Percentiles rank a stretch among this genome's conserved stretches.
phyloP scores from a whole-genome alignment of 179 eudicot genomes.

The Beta macrorhiza region DNA sequence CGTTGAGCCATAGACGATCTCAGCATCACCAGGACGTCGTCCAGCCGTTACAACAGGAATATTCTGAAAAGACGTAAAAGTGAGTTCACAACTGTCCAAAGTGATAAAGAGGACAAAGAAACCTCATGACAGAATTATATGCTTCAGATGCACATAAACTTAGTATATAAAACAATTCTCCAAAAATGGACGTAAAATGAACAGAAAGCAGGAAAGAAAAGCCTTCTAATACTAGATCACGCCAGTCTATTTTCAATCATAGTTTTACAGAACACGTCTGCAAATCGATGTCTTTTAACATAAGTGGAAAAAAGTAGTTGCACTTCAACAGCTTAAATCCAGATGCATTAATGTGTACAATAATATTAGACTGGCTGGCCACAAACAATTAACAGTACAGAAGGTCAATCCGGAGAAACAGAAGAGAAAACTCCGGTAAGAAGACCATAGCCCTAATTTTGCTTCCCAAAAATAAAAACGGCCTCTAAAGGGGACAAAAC shows the following conservation, averaged over 20 bases:
- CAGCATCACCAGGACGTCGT: slow-evolving; percentile 94
- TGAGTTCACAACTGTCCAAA: slow-evolving; percentile 1
- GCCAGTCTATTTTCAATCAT: neutral
- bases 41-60: slow-evolving; percentile 74
- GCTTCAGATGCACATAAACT: neutral
- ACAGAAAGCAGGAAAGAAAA: neutral
- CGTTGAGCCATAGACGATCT: slow-evolving; percentile 82
- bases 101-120: neutral
- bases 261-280: neutral
- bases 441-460: neutral
- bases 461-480: neutral
- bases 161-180: neutral
- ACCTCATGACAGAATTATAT: neutral
- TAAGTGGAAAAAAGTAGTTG: neutral
- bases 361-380: neutral
- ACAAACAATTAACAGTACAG: neutral
- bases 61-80: slow-evolving; percentile 45
- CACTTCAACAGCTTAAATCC: neutral
- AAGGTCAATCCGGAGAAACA: neutral
- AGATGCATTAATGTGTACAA: neutral
- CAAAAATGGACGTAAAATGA: neutral
- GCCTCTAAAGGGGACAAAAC: neutral
- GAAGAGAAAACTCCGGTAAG: neutral
- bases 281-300: neutral
- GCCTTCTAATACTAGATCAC: neutral